Evolutionary conservation across 164 flowering plant species (phyloP), one percentile per base, ranked within the genome.

Genomic region (Pachysandra terminalis): DNA sequence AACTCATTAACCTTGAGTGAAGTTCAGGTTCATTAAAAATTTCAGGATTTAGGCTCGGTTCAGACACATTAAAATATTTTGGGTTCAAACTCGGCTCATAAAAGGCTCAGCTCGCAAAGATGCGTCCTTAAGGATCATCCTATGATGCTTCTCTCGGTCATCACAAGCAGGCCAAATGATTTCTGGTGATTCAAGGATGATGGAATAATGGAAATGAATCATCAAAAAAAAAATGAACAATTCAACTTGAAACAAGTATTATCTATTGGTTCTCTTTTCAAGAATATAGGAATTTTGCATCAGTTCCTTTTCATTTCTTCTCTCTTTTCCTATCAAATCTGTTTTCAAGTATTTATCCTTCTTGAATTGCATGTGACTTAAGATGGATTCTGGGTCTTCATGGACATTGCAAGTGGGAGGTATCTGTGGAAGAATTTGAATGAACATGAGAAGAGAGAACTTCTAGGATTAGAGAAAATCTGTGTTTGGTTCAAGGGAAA

Each of bases 351-450:
- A n/a, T n/a, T n/a, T 40, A 40, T 5, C 45, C 5, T 40, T 40
- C 7, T 40, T 40, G 45, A 40, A 40, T 40, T 40, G 10, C 79
- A 82, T 89, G 70, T 67, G 77, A 51, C 77, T 60, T 78, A 66
- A 64, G 77, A 77, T 48, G 88, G 82, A 3, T 86, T 89, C 77
- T 90, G 90, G 96, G 82, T 70, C 27, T 84, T 90, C 26, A 82
- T 87, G 26, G 96, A 90, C 75, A 85, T 90, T 92, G 96, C 92
- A 0, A 90, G 90, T 62, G 92, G 92, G 59, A 85, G 79, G 75
- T 90, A 87, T 66, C 27, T 87, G 73, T 90, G 96, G 92, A 83
- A 87, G 75, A 87, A 90, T 75, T 59, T 84, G 70, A 81, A 64
- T 66, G 68, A 65, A n/a, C 64, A 66, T 19, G 74, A 69, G 12